Evolutionary conservation across 164 flowering plant species (phyloP), one percentile per base, ranked within the genome.

Genomic region (Litsea cubeba): DNA sequence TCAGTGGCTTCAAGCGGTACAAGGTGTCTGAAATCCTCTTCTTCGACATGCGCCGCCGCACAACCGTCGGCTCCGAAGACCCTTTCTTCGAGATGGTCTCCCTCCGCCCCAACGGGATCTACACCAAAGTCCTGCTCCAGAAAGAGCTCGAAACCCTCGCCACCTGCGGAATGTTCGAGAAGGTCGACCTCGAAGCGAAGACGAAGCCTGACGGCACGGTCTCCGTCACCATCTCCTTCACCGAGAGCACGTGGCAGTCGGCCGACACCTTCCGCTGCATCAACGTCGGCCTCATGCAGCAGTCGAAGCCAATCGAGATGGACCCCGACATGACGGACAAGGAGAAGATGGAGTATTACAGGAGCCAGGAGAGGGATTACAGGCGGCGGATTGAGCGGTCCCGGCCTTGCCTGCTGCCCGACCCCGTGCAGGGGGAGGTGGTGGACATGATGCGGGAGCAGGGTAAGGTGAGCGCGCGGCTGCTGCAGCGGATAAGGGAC

Each of bases 91-190:
- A 95, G 78, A 93, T 95, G 98, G 96, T 95, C 0, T 87, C 98
- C 0, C 74, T 96, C 12, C 78, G 88, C 17, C 92, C 97, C 0
- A 95, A 94, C 0, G 97, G 94, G 2, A 70, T 92, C 10, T 96
- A 94, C 86, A 92, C 97, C n/a, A 96, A 89, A 71, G 79, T 93
- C 0, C 62, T 25, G 20, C 75, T 73, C 7, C 88, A 88, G 88
- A 88, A 88, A 73, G 99, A 96, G 87, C 92, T 96, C 1, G 97
- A 96, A 74, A 86, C 86, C 30, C 83, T 96, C 18, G 91, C 87
- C 0, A 91, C 89, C 1, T 91, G 95, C 50, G 99, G 99, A 3
- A 96, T 96, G 99, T 96, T 96, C 71, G 99, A 96, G 82, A 94
- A 87, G 72, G 97, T 96, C 3, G 97, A 92, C 50, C 70, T 96